Evolutionary conservation across 805 yeast species (phyloP), one percentile per base, ranked within the genome.

Genomic region (Blastobotrys chiropterorum): DNA sequence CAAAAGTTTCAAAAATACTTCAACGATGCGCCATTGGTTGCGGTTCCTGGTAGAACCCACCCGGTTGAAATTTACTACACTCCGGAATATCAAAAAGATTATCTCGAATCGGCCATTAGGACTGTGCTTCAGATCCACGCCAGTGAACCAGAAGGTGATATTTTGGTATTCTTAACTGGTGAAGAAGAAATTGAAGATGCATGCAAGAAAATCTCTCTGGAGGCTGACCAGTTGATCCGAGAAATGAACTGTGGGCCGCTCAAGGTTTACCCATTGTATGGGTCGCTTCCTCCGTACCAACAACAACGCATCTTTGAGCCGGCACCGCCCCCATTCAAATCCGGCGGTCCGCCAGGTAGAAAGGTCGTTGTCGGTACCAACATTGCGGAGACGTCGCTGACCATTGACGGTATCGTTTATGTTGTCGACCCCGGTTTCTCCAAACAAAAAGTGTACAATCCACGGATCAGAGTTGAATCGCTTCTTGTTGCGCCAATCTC

Each of bases 131-230:
- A 92, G 69, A 94, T 92, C 57, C 99, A 94, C 71, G 96, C 97
- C 22, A 89, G 97, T 20, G 98, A 92, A 65, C 95, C 83, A 44
- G 90, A 83, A 56, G 98, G 98, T 57, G 98, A 90, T 68, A 82
- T 90, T 51, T 70, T 90, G 47, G 68, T 90, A 49, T 90, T 90
- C 64, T 74, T 90, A 60, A 90, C 97, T 0, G 98, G 98, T 77
- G 97, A 90, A 71, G 98, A 90, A 65, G 98, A 90, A 70, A 94
- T 92, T 66, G 99, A 94, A 70, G 97, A 92, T 62, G 97, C 98
- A 0, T 90, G 95, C 59, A 78, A 96, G 53, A 90, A 89, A 67
- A 82, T 92, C 48, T 77, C 86, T 1, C 71, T 92, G 47, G 99
- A 94, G 71, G 88, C 84, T 46, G 99, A 94, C 64, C 95, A 85